phyloP scores from a whole-genome alignment of 306 rosid genomes.

The Vicia faba region DNA sequence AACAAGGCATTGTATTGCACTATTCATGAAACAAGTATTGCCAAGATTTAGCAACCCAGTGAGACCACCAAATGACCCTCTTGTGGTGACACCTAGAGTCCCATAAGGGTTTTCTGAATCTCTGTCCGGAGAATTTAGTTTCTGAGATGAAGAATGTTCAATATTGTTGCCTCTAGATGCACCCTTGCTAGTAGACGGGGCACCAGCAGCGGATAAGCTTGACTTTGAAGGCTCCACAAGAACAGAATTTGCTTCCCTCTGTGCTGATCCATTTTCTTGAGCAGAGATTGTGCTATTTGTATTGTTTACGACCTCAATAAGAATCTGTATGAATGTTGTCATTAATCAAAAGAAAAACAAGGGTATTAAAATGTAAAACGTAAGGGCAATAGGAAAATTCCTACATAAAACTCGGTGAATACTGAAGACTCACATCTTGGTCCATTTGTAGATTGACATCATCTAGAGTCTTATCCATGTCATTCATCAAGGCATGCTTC shows the following conservation, averaged over 20 bases:
- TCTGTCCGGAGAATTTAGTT: conserved; percentile 58
- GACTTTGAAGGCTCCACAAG: conserved; percentile 82
- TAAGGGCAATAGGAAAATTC: conserved; percentile 27
- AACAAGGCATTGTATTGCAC: conserved; percentile 97
- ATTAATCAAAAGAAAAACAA: conserved; percentile 41
- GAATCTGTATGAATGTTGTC: conserved; percentile 63
- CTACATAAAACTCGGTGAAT: conserved; percentile 37
- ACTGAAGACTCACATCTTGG: conserved; percentile 83
- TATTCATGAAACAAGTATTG: conserved; percentile 98
- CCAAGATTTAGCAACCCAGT: conserved; percentile 95
- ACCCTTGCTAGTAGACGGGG: conserved; percentile 81
- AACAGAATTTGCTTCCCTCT: conserved; percentile 69
- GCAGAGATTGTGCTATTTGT: conserved; percentile 58
- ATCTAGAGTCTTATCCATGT: conserved; percentile 94
- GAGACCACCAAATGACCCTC: conserved; percentile 89
- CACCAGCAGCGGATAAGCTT: conserved; percentile 79
- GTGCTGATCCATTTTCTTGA: conserved; percentile 76
- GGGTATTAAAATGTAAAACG: conserved; percentile 32
- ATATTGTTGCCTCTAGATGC: conserved; percentile 54
- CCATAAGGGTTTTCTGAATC: conserved; percentile 68
- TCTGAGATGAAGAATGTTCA: conserved; percentile 67
- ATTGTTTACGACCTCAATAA: conserved; percentile 83
- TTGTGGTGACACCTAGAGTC: conserved; percentile 74
- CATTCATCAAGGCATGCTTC: conserved; percentile 88
- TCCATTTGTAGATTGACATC: conserved; percentile 99